A percentile compares a stretch with the other conserved stretches of the same genome.
These are phyloP conservation scores for Trypanosoma mega DNA, from an alignment of 208 protist genomes.

Conservation along the genomic window DNA sequence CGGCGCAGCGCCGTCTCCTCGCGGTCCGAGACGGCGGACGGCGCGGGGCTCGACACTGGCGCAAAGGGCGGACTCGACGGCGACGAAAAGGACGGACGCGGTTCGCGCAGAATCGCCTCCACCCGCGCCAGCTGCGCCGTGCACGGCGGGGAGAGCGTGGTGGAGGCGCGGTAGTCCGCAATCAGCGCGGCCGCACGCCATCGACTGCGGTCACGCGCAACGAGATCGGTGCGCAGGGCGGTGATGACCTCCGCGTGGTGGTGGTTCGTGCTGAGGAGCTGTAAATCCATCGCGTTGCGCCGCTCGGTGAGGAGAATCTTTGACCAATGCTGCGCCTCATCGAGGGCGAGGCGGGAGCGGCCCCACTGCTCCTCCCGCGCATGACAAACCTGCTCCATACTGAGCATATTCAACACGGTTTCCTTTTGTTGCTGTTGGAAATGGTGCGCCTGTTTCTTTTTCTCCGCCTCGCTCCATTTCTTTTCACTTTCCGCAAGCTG, in stretches of 20 bases:
- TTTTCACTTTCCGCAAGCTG: no score
- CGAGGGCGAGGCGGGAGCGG: slow-evolving; percentile 2
- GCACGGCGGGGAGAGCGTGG: no score
- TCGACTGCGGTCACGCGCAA: no score
- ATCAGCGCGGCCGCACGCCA: no score
- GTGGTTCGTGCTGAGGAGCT: background rate
- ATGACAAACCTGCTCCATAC: slow-evolving; percentile 5
- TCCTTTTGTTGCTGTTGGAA: no score
- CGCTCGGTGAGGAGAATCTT: slow-evolving; percentile 8
- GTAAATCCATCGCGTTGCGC: slow-evolving; percentile 13
- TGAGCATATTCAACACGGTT: background rate
- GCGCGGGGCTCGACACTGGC: no score
- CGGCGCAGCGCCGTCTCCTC: background rate
- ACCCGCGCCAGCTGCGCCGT: no score
- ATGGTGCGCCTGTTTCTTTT: background rate
- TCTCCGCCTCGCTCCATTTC: slow-evolving; percentile 3
- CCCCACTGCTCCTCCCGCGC: slow-evolving; percentile 14
- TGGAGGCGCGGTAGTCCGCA: no score
- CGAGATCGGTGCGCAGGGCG: slow-evolving; percentile 8
- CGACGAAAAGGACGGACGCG: no score
- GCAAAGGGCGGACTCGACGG: no score
- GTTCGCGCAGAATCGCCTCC: no score
- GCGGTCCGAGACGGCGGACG: background rate
- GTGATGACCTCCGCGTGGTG: slow-evolving; percentile 1
- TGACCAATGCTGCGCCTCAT: slow-evolving; percentile 10